phyloP scores from a whole-genome alignment of 169 alveolate species.

The Eimeria tenella region DNA sequence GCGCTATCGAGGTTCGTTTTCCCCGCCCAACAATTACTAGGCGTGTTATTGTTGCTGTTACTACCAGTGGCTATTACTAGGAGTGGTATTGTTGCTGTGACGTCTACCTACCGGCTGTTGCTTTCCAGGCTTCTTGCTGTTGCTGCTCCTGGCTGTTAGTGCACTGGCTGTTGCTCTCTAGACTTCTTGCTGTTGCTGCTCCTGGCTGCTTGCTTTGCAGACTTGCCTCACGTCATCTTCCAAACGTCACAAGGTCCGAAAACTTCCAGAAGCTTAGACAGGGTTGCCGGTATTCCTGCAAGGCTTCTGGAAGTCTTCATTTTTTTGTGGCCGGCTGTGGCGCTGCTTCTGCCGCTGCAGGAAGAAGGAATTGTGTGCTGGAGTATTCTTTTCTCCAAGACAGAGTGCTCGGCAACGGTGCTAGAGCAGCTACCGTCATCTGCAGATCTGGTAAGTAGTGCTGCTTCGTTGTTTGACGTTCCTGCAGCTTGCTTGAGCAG shows the following conservation, averaged over 20 bases:
- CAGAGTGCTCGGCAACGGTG: neutral
- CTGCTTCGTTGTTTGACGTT: neutral
- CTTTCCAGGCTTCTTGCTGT: neutral
- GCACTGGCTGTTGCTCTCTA: neutral
- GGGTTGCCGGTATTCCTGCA: neutral
- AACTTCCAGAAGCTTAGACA: too few relatives aligned
- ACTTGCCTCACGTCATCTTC: neutral
- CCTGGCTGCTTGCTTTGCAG: neutral
- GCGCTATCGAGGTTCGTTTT: neutral
- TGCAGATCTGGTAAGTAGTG: neutral
- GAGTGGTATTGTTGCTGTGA: neutral
- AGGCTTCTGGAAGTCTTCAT: neutral
- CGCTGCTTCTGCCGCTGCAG: conserved; percentile 34
- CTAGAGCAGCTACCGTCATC: neutral
- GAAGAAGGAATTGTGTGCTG: conserved; percentile 38
- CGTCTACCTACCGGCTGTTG: neutral
- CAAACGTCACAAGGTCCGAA: neutral
- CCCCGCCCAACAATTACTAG: neutral
- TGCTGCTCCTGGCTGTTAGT: neutral
- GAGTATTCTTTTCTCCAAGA: conserved; percentile 8
- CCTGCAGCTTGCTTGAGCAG: neutral
- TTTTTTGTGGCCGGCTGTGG: neutral
- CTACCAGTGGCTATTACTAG: neutral
- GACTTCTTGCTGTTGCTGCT: neutral
- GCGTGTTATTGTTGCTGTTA: neutral